These are phyloP conservation scores for Avena atlantica DNA, from an alignment of 176 grass and related monocot species.

Conservation along the genomic window DNA sequence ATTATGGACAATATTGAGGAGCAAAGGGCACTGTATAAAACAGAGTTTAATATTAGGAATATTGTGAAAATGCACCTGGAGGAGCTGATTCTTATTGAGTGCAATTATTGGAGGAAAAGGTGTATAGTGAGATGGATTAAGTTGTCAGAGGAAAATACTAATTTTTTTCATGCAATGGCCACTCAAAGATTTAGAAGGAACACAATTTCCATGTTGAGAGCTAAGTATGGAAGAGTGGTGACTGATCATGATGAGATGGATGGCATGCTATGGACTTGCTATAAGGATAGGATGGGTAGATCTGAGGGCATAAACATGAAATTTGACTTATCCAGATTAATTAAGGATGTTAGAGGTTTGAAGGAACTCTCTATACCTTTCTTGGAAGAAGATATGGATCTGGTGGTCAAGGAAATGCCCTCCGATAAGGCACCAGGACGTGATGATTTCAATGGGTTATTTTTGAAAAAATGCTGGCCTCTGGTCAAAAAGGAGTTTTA, in stretches of 20 bases:
- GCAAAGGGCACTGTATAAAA: neutral
- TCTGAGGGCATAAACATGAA: too few species aligned
- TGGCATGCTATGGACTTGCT: too few species aligned
- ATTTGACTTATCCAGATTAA: too few species aligned
- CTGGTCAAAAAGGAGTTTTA: too few species aligned
- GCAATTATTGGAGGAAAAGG: neutral
- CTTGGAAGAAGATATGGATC: neutral
- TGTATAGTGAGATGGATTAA: neutral
- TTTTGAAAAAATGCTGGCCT: neutral
- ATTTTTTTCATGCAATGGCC: neutral
- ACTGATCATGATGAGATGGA: too few species aligned
- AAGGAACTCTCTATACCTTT: too few species aligned
- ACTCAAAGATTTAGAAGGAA: neutral
- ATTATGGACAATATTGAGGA: too few species aligned
- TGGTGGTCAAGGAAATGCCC: neutral
- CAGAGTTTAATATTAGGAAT: neutral
- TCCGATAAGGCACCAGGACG: neutral
- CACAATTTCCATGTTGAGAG: too few species aligned
- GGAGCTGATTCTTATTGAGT: too few species aligned
- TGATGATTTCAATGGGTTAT: neutral
- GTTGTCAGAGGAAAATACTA: neutral
- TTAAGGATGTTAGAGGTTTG: too few species aligned
- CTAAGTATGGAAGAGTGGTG: too few species aligned
- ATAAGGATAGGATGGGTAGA: too few species aligned
- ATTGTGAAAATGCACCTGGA: neutral